Base-by-base conservation (phyloP, 2,329 filamentous ascomycete species). In the Aspergillus ibericus region DNA sequence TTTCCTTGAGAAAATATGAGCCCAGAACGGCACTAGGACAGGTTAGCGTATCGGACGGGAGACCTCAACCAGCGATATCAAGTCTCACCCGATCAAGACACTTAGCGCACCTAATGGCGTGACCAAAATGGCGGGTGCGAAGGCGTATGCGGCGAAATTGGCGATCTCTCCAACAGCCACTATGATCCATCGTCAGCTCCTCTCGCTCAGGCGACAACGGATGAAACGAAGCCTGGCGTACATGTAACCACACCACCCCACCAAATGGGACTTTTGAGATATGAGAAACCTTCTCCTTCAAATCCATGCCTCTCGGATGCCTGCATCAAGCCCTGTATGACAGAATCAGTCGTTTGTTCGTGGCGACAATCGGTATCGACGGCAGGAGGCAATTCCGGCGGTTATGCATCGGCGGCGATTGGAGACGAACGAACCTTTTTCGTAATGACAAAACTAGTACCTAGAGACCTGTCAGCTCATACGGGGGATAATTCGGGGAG, bases 91-190 rank as follows among this genome's bases (percentile, higher is more conserved):
- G 70, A 99, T 97, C 65, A 99, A 82, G 58, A 99, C 96, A 72
- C 91, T 95, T 62, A 99, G 83, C 56, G 95, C 95, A 61, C 95
- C 95, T 22, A 99, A 82, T 25, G 95, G 95, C 5, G 95, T 99
- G 40, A 99, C 95, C 54, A 99, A 84, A 77, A 99, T 99, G n/a
- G 95, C 96, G 40, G 95, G 95, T 65, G 95, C 95, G 78, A 98
- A 99, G 7, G 95, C 95, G 75, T 99, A 99, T 62, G 95, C 95
- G 52, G 93, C 93, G 74, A 99, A 99, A 77, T 99, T 99, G 79
- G 92, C 96, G 59, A 97, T 81, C 79, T 99, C 95, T 72, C 95
- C 95, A 46, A 96, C 79, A 60, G 92, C 90, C 85, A 99, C 92
- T 96, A 59, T 51, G 16, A 32, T 32, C 44, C 58, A 65, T 46